These are phyloP conservation scores for Penicillium samsonianum DNA, from an alignment of 495 filamentous ascomycete genomes.

Conservation along the genomic window DNA sequence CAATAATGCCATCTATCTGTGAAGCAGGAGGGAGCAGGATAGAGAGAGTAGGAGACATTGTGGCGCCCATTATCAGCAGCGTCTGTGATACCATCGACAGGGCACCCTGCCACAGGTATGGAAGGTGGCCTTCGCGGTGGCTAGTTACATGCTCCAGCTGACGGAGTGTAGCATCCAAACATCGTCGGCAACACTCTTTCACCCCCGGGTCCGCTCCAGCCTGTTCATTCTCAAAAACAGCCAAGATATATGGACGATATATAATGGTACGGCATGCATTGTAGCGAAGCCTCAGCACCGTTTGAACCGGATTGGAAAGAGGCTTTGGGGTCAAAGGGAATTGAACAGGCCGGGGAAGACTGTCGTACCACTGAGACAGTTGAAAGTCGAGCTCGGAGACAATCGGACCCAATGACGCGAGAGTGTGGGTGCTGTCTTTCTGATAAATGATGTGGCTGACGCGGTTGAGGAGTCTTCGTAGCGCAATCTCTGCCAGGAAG, in stretches of 20 bases:
- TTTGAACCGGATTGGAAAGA: constrained; percentile 72
- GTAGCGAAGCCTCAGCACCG: constrained; percentile 74
- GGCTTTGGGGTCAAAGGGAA: constrained; percentile 69
- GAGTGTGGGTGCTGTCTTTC: constrained; percentile 67
- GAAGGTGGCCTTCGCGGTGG: constrained; percentile 81
- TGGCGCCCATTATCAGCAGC: constrained; percentile 78
- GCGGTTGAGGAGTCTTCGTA: constrained; percentile 73
- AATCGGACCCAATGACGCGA: constrained; percentile 70
- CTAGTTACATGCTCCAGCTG: constrained; percentile 78
- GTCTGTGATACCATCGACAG: constrained; percentile 80
- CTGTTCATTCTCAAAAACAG: constrained; percentile 75
- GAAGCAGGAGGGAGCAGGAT: constrained; percentile 63
- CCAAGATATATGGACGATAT: constrained; percentile 78
- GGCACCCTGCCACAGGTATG: constrained; percentile 85
- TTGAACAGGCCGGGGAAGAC: constrained; percentile 68
- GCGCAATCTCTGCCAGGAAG: constrained; percentile 77
- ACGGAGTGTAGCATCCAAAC: constrained; percentile 76
- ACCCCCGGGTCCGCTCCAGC: constrained; percentile 67
- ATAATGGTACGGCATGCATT: constrained; percentile 85
- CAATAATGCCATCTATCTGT: constrained; percentile 71
- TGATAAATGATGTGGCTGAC: constrained; percentile 81
- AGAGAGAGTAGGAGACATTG: constrained; percentile 73
- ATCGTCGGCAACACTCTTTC: constrained; percentile 75
- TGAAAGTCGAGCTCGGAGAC: constrained; percentile 80
- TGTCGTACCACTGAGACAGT: constrained; percentile 82